phyloP scores from a whole-genome alignment of 2,329 filamentous ascomycete genomes.

The Botrytis medusae region DNA sequence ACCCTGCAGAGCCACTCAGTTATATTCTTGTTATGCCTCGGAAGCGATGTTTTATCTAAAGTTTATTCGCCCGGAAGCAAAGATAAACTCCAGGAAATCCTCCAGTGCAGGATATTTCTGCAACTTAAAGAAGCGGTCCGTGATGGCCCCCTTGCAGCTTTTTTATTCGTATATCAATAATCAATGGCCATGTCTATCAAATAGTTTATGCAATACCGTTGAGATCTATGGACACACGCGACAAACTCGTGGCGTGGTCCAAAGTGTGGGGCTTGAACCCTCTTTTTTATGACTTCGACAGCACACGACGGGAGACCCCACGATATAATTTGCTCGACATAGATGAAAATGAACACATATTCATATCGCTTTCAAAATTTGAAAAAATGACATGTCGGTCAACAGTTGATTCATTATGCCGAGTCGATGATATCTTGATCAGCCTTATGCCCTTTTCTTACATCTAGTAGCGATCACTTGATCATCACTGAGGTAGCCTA shows the following conservation, averaged over 20 bases:
- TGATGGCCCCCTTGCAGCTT: not conserved
- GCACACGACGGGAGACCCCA: not conserved
- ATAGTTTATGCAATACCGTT: not conserved
- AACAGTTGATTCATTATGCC: not conserved
- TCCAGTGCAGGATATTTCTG: not conserved
- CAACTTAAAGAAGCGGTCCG: not conserved
- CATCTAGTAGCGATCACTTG: constrained; percentile 2
- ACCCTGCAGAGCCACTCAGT: not conserved
- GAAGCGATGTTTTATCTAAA: not conserved
- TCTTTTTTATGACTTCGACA: too few relatives aligned
- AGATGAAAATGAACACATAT: not conserved
- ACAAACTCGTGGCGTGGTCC: not conserved
- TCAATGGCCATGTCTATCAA: not conserved
- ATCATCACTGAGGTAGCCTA: not conserved
- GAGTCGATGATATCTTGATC: not conserved
- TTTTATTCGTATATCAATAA: not conserved
- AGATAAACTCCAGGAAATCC: not conserved
- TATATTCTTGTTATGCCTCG: not conserved
- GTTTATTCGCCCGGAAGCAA: not conserved
- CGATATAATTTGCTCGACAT: not conserved
- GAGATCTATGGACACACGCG: not conserved
- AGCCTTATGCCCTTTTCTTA: not conserved
- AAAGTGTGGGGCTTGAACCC: not conserved
- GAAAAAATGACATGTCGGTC: not conserved
- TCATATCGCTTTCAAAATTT: not conserved